Evolutionary conservation across 768 basidiomycete species (phyloP).

Genomic region (Psilocybe subaeruginosa): DNA sequence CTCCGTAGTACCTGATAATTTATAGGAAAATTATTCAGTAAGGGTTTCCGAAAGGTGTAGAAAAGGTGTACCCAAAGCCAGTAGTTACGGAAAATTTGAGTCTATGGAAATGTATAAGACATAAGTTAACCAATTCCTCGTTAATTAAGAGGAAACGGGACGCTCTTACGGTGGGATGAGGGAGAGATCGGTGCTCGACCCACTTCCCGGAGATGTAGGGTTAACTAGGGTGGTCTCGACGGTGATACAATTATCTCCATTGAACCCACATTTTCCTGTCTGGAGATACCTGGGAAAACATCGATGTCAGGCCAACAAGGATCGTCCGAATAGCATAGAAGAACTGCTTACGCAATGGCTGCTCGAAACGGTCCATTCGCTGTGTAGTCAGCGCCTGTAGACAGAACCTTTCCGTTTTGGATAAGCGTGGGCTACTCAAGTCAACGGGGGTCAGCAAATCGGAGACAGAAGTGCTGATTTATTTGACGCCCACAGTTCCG

Average conservation of each 20-base stretch:
- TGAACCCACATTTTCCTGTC: conserved; percentile 31
- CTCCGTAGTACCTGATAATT: conserved; percentile 39
- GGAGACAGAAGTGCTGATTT: neutral
- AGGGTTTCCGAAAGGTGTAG: neutral
- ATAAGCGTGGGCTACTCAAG: conserved; percentile 31
- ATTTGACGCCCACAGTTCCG: conserved; percentile 31
- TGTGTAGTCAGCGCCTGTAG: conserved; percentile 16
- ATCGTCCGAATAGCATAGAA: neutral
- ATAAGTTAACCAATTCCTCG: neutral
- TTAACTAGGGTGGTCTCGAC: conserved; percentile 39
- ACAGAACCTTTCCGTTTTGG: conserved; percentile 25
- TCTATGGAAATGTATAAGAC: conserved; percentile 15
- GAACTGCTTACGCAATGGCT: conserved; percentile 35
- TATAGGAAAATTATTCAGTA: neutral
- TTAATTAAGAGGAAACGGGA: neutral
- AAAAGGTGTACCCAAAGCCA: conserved; percentile 37
- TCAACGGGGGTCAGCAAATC: neutral
- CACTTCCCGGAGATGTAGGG: conserved; percentile 18
- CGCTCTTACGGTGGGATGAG: conserved; percentile 41
- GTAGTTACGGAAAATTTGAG: conserved; percentile 41
- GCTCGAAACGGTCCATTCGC: conserved; percentile 24
- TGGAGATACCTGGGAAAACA: conserved; percentile 4
- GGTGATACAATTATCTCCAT: conserved; percentile 25
- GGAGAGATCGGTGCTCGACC: conserved; percentile 23
- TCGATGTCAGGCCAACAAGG: neutral